Percentiles rank a stretch among this genome's conserved stretches.
These are phyloP conservation scores for Penicillium bialowiezense DNA, from an alignment of 495 filamentous ascomycete genomes.

Conservation along the genomic window DNA sequence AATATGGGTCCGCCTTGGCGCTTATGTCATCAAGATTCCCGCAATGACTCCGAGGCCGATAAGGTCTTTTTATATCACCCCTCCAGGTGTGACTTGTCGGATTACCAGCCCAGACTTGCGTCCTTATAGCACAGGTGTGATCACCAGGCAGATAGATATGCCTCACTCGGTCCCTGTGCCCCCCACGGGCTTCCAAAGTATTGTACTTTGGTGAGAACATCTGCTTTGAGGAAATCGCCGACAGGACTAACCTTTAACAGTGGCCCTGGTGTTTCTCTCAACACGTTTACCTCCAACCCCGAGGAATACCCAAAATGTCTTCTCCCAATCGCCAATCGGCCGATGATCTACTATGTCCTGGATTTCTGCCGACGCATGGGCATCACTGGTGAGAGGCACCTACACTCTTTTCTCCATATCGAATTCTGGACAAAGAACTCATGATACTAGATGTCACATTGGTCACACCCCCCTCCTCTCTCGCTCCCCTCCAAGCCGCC, in stretches of 20 bases:
- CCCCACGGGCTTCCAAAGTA: constrained; percentile 80
- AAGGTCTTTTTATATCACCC: neutral
- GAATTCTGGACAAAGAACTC: neutral
- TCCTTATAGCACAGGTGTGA: neutral
- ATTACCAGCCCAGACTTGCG: constrained; percentile 7
- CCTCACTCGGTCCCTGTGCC: constrained; percentile 52
- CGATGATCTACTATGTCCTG: constrained; percentile 93
- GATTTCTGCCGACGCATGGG: constrained; percentile 88
- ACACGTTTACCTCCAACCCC: constrained; percentile 86
- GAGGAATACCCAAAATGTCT: constrained; percentile 77
- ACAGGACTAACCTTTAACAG: constrained; percentile 2
- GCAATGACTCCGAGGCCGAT: neutral
- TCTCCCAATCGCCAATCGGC: constrained; percentile 87
- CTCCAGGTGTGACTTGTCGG: neutral
- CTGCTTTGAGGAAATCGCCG: neutral
- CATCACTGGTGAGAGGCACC: constrained; percentile 60
- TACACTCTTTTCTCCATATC: neutral
- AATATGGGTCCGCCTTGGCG: too few species aligned
- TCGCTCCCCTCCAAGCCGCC: constrained; percentile 68
- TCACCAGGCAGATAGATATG: constrained; percentile 1
- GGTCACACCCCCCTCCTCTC: constrained; percentile 73
- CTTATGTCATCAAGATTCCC: neutral
- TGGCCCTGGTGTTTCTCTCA: constrained; percentile 80
- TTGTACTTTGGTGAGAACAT: constrained; percentile 66
- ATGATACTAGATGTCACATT: constrained; percentile 67